phyloP scores from a whole-genome alignment of 2,329 filamentous ascomycete genomes.

The Alternaria alternata region DNA sequence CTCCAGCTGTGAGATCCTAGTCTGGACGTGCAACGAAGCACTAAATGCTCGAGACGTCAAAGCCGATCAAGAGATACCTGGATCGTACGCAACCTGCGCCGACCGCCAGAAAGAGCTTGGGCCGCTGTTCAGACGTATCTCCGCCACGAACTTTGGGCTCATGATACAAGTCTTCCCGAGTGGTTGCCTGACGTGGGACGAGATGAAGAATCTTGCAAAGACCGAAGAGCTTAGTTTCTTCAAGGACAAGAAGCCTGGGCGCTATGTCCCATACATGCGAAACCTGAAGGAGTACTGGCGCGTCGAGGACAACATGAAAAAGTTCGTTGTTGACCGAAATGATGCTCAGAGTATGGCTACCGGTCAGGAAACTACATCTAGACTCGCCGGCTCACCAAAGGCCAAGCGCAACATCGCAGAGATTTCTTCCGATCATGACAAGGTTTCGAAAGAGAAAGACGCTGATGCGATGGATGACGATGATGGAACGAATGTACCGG shows the following conservation, averaged over 20 bases:
- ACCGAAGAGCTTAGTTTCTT: background rate
- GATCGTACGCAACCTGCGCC: background rate
- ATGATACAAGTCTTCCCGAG: background rate
- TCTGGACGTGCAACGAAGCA: background rate
- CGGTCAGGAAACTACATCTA: background rate
- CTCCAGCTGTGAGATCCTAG: background rate
- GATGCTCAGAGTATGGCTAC: too few species aligned
- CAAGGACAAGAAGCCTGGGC: background rate
- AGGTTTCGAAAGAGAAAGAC: background rate
- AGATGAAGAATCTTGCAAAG: background rate
- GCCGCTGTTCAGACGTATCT: background rate
- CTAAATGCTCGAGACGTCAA: background rate
- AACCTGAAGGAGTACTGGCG: background rate
- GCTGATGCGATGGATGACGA: background rate
- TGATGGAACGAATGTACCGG: background rate
- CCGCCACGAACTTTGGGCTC: background rate
- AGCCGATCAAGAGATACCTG: background rate
- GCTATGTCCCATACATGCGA: background rate
- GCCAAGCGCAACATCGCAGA: background rate
- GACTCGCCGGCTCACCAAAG: background rate
- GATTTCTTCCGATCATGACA: background rate
- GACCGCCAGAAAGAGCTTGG: background rate
- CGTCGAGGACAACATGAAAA: background rate
- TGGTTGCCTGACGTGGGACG: conserved; percentile 2
- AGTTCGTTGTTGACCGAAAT: background rate